Percentiles rank a stretch among this genome's conserved stretches.
These are phyloP conservation scores for Thamnidium elegans DNA, from an alignment of 192 early-diverging fungal genomes.

Conservation along the genomic window DNA sequence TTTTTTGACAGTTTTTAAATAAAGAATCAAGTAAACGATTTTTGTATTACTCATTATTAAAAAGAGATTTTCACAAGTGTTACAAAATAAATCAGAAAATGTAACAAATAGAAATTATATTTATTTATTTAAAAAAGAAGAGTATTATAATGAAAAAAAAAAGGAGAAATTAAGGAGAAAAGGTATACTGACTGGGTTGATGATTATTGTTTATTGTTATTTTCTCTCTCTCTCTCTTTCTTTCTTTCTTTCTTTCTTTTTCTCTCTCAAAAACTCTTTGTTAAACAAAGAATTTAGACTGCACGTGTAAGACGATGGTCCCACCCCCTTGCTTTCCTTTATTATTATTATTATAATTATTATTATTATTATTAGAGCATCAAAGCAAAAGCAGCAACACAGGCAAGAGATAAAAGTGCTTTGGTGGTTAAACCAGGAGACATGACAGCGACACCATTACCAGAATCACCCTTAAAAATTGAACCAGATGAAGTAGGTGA, in stretches of 20 bases:
- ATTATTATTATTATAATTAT: too few relatives aligned
- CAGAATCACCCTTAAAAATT: slow-evolving; percentile 19
- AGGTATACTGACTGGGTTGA: background rate
- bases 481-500: slow-evolving; percentile 3
- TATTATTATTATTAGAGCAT: slow-evolving; percentile 15
- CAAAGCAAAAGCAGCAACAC: slow-evolving; percentile 31
- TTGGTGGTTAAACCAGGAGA: slow-evolving; percentile 5
- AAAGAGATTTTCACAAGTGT: too few relatives aligned
- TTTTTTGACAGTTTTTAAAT: too few relatives aligned
- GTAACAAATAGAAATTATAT: too few relatives aligned
- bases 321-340: too few relatives aligned
- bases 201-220: background rate
- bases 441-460: slow-evolving; percentile 15
- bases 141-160: too few relatives aligned
- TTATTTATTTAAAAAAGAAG: too few relatives aligned
- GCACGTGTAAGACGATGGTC: background rate
- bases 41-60: too few relatives aligned
- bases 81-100: too few relatives aligned
- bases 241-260: background rate
- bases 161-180: too few relatives aligned
- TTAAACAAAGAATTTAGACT: too few relatives aligned
- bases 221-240: background rate
- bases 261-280: background rate
- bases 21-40: too few relatives aligned
- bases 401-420: slow-evolving; percentile 24